These are phyloP conservation scores for Lepiota brunneoincarnata DNA, from an alignment of 768 basidiomycete species.

Conservation along the genomic window DNA sequence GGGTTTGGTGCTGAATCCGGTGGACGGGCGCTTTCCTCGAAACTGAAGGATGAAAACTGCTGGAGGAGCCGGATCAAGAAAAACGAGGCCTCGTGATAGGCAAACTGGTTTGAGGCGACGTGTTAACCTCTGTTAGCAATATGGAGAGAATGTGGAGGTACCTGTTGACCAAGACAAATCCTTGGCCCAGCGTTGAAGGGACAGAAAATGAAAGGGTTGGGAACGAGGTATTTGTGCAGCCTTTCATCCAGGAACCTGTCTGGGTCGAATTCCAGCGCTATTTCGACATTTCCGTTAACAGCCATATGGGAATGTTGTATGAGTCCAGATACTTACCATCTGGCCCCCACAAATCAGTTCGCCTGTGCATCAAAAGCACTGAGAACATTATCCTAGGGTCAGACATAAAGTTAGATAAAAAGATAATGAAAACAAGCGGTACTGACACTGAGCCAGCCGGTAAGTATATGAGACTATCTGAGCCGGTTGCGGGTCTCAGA, in stretches of 20 bases:
- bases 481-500: constrained; percentile 3
- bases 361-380: constrained; percentile 38
- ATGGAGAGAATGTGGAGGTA: constrained; percentile 1
- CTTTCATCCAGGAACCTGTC: constrained; percentile 64
- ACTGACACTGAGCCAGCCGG: constrained; percentile 18
- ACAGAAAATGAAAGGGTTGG: constrained; percentile 67
- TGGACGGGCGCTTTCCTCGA: constrained; percentile 35
- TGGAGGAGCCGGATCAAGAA: constrained; percentile 53
- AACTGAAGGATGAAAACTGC: constrained; percentile 37
- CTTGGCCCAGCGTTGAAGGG: constrained; percentile 70
- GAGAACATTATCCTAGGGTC: constrained; percentile 20
- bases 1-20: constrained; percentile 25
- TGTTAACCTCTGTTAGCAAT: constrained; percentile 2
- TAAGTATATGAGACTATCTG: constrained; percentile 23
- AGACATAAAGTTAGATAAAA: too few species aligned
- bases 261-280: constrained; percentile 58
- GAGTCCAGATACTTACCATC: constrained; percentile 39
- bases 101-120: constrained; percentile 31
- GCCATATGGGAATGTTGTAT: neutral
- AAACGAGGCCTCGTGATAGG: constrained; percentile 53
- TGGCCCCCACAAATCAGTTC: constrained; percentile 55
- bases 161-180: constrained; percentile 51
- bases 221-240: constrained; percentile 46
- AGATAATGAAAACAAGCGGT: neutral
- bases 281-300: neutral